phyloP scores from a whole-genome alignment of 108 stramenopile species.

The Discostella stelligeroides region DNA sequence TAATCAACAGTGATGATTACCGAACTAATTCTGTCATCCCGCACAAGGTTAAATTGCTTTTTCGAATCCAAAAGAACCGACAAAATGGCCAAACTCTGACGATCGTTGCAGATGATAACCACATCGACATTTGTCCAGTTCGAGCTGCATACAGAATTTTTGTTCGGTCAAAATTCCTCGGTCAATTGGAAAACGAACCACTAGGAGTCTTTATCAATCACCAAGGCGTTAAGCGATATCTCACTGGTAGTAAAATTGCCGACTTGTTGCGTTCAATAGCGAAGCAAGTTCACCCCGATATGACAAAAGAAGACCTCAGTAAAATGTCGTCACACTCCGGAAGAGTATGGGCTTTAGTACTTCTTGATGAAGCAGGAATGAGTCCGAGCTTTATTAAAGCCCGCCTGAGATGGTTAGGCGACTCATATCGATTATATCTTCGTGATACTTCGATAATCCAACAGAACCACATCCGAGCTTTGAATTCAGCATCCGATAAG shows the following conservation, averaged over 20 bases:
- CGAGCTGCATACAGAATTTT: not conserved
- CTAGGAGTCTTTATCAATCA: too few relatives aligned
- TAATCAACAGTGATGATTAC: not conserved
- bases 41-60: not conserved
- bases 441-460: too few relatives aligned
- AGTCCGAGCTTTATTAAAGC: too few relatives aligned
- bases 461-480: too few relatives aligned
- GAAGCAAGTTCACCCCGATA: not conserved
- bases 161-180: not conserved
- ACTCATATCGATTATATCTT: too few relatives aligned
- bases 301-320: slow-evolving; percentile 5
- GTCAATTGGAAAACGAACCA: slow-evolving; percentile 9
- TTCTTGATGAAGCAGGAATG: too few relatives aligned
- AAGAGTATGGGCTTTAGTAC: too few relatives aligned
- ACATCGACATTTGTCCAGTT: slow-evolving; percentile 10
- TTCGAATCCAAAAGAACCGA: slow-evolving; percentile 20
- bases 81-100: slow-evolving; percentile 10
- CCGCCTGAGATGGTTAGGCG: too few relatives aligned
- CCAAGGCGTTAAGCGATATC: too few relatives aligned
- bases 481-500: too few relatives aligned
- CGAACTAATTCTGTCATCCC: not conserved
- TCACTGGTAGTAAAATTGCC: not conserved
- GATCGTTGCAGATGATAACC: not conserved
- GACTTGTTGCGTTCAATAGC: not conserved
- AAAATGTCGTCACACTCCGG: too few relatives aligned